phyloP scores from a whole-genome alignment of 2,329 filamentous ascomycete genomes.

The Fusarium sp. region DNA sequence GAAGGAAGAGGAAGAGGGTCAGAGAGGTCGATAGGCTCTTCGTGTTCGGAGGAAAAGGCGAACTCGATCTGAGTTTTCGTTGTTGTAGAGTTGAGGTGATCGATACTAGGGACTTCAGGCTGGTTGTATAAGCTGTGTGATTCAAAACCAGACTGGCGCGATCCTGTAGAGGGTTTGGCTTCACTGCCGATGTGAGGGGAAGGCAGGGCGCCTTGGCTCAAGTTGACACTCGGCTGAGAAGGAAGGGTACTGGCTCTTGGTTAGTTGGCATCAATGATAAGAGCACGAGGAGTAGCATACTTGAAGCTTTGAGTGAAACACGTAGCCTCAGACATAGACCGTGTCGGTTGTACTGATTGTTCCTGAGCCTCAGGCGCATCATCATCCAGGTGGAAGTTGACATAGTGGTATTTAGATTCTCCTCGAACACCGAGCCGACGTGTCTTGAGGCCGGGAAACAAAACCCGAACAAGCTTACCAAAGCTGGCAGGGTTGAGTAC shows the following conservation, averaged over 20 bases:
- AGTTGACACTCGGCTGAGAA: constrained; percentile 50
- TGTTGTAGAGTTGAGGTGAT: constrained; percentile 69
- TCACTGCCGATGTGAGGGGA: constrained; percentile 50
- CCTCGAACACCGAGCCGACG: constrained; percentile 91
- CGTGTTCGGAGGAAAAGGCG: constrained; percentile 70
- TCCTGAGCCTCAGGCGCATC: constrained; percentile 66
- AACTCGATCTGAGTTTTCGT: constrained; percentile 71
- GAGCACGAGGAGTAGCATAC: constrained; percentile 54
- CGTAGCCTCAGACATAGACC: constrained; percentile 63
- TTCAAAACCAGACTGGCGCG: constrained; percentile 35
- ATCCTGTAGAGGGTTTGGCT: constrained; percentile 21
- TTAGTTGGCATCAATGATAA: constrained; percentile 38
- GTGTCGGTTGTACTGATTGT: constrained; percentile 60
- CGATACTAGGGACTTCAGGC: constrained; percentile 66
- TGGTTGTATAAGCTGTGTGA: constrained; percentile 70
- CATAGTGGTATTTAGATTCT: constrained; percentile 98
- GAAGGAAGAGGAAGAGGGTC: constrained; percentile 85
- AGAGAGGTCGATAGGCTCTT: constrained; percentile 68
- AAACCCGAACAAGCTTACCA: constrained; percentile 94
- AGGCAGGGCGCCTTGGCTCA: constrained; percentile 46
- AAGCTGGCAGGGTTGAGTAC: constrained; percentile 97
- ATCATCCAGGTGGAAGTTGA: constrained; percentile 73
- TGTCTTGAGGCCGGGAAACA: constrained; percentile 96
- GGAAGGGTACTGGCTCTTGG: constrained; percentile 52
- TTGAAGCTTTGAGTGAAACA: constrained; percentile 65